Percentiles rank a stretch among this genome's conserved stretches.
These are phyloP conservation scores for Dactylellina haptotyla DNA, from an alignment of 2,329 filamentous ascomycete genomes.

Conservation along the genomic window DNA sequence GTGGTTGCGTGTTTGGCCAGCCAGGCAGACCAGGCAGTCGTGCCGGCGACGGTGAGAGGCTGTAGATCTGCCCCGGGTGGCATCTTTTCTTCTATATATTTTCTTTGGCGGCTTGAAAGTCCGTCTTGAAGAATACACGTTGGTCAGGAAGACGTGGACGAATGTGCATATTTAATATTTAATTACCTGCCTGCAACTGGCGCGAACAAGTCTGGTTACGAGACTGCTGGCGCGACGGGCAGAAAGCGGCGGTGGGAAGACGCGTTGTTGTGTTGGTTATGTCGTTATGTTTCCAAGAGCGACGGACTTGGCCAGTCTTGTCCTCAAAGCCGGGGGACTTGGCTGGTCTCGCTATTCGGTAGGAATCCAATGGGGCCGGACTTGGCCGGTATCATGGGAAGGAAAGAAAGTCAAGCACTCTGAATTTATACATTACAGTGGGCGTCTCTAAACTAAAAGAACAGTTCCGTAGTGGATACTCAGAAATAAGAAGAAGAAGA, in stretches of 20 bases:
- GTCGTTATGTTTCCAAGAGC: conserved; percentile 1
- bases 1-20: conserved; percentile 55
- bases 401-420: neutral
- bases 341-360: conserved; percentile 11
- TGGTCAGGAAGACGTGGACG: conserved; percentile 1
- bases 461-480: too few relatives aligned
- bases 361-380: neutral
- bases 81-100: neutral
- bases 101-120: neutral
- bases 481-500: conserved; percentile 5
- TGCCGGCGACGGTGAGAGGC: conserved; percentile 56
- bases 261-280: conserved; percentile 34
- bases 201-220: too few relatives aligned
- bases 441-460: too few relatives aligned
- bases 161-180: too few relatives aligned
- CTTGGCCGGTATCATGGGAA: neutral
- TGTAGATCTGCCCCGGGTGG: conserved; percentile 54
- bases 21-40: conserved; percentile 58
- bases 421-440: conserved; percentile 42
- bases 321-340: too few relatives aligned
- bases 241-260: conserved; percentile 6
- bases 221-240: too few relatives aligned
- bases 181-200: too few relatives aligned
- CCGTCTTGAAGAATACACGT: neutral
- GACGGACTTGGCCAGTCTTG: neutral